Conservation (phyloP, 768 basidiomycete genomes). For the Podaxis sp. region DNA sequence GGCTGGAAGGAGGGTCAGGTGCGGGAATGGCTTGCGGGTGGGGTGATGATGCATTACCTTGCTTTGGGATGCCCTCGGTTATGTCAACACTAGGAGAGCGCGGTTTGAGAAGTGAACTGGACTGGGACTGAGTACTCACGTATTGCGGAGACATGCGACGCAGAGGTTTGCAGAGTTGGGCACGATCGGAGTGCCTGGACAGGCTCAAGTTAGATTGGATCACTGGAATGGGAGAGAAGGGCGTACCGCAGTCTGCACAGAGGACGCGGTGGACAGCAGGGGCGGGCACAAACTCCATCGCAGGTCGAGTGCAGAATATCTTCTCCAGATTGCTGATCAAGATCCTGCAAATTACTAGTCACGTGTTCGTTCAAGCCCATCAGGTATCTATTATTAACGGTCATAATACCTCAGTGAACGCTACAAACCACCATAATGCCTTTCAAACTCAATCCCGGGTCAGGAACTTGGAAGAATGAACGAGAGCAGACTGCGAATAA, state of each 20-base stretch:
- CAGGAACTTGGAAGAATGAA: no score
- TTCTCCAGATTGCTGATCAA: constrained; percentile 4
- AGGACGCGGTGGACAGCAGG: constrained; percentile 80
- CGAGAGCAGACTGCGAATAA: no score
- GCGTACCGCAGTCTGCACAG: constrained; percentile 84
- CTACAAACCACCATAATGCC: no score
- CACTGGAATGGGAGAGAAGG: background rate
- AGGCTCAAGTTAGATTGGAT: background rate
- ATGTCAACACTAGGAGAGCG: constrained; percentile 74
- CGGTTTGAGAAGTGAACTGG: background rate
- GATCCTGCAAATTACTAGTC: constrained; percentile 14
- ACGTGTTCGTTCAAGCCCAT: background rate
- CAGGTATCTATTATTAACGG: no score
- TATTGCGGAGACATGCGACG: constrained; percentile 84
- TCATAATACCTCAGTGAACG: no score
- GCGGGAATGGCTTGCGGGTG: background rate
- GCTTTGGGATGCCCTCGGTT: constrained; percentile 96
- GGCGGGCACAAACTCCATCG: constrained; percentile 78
- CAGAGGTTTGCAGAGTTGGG: constrained; percentile 94
- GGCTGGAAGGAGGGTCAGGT: constrained; percentile 40
- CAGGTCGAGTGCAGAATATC: background rate
- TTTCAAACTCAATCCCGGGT: no score
- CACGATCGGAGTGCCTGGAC: constrained; percentile 75
- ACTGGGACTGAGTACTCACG: constrained; percentile 42
- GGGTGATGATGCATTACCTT: constrained; percentile 48